Conservation (phyloP, 164 flowering plant genomes). For the Stephania japonica region DNA sequence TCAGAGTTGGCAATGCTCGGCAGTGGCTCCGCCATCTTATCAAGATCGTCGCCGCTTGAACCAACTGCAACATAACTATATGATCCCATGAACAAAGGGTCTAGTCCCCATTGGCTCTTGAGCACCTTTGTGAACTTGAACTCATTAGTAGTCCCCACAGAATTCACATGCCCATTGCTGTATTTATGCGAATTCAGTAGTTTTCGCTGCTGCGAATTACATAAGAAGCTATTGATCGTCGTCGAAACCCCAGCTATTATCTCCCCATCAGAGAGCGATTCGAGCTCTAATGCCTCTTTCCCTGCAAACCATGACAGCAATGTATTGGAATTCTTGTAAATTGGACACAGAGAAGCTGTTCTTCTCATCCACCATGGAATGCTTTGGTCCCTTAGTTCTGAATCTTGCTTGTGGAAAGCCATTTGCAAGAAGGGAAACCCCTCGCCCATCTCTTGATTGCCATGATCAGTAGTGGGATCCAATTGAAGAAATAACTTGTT, state of each 20-base stretch:
- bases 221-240: conserved; percentile 44
- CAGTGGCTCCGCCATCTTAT: conserved; percentile 81
- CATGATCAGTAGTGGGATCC: conserved; percentile 19
- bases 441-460: not conserved
- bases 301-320: conserved; percentile 92
- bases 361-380: conserved; percentile 95
- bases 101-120: conserved; percentile 84
- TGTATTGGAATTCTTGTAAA: conserved; percentile 56
- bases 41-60: conserved; percentile 81
- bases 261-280: conserved; percentile 60
- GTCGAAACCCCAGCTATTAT: conserved; percentile 56
- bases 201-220: not conserved
- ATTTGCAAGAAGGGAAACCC: conserved; percentile 61
- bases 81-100: conserved; percentile 93
- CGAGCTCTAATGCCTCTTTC: conserved; percentile 79
- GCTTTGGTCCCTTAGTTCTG: conserved; percentile 34
- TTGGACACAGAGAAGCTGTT: conserved; percentile 65
- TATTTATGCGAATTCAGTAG: conserved; percentile 14
- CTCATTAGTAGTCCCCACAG: conserved; percentile 7
- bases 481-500: conserved; percentile 76
- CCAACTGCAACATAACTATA: conserved; percentile 91
- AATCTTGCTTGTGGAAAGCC: conserved; percentile 51
- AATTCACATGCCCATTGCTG: conserved; percentile 33
- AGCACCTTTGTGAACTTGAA: conserved; percentile 38
- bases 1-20: conserved; percentile 26